These are phyloP conservation scores for Ustulina deusta DNA, from an alignment of 2,329 filamentous ascomycete species.

Conservation along the genomic window DNA sequence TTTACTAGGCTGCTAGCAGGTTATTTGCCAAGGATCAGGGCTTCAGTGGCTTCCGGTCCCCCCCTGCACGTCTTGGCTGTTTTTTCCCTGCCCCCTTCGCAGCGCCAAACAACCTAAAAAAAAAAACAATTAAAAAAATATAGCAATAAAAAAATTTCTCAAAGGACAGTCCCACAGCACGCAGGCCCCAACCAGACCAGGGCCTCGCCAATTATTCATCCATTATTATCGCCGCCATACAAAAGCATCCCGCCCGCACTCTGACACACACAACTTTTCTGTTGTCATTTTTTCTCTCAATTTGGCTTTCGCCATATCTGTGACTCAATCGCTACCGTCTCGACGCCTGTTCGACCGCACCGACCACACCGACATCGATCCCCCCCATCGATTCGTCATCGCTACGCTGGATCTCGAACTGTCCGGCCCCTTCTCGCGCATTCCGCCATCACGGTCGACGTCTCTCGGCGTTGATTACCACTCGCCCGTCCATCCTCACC, in stretches of 20 bases:
- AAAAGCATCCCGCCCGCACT: conserved; percentile 44
- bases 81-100: conserved; percentile 28
- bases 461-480: conserved; percentile 55
- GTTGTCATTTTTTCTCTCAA: conserved; percentile 42
- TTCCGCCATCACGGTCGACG: conserved; percentile 51
- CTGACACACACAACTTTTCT: conserved; percentile 34
- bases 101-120: conserved; percentile 26
- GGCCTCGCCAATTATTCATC: conserved; percentile 11
- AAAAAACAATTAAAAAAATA: conserved; percentile 28
- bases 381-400: conserved; percentile 32
- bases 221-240: conserved; percentile 25
- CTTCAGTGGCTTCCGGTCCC: conserved; percentile 25
- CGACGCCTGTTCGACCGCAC: conserved; percentile 36
- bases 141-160: conserved; percentile 35
- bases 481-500: conserved; percentile 43
- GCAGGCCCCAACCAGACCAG: conserved; percentile 27
- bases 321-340: conserved; percentile 42
- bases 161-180: conserved; percentile 24
- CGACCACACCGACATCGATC: conserved; percentile 29
- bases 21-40: conserved; percentile 38
- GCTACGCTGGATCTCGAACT: conserved; percentile 52
- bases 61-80: conserved; percentile 27
- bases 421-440: conserved; percentile 56
- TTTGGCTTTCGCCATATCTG: conserved; percentile 51
- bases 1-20: conserved; percentile 18